Evolutionary conservation across 2,329 filamentous ascomycete genomes (phyloP).

Genomic region (Beauveria bassiana): DNA sequence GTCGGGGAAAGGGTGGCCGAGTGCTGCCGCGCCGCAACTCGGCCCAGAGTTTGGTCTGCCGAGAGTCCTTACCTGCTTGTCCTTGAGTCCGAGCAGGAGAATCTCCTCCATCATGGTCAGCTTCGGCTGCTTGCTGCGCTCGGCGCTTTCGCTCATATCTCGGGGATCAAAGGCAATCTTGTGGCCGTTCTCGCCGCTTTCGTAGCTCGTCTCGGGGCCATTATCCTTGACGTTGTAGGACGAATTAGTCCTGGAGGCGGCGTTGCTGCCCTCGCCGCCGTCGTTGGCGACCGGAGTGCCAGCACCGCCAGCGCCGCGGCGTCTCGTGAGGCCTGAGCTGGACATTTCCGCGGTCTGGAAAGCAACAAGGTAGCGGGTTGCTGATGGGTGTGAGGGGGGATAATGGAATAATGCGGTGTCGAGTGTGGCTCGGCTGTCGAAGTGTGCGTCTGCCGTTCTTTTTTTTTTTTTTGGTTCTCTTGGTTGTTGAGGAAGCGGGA

Average conservation of each 20-base stretch:
- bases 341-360: conserved; percentile 21
- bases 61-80: conserved; percentile 73
- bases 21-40: too few species aligned
- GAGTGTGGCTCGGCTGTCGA: neutral
- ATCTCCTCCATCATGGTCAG: conserved; percentile 98
- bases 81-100: conserved; percentile 87
- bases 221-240: conserved; percentile 45
- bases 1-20: neutral
- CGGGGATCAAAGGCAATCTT: conserved; percentile 97
- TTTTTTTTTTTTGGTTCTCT: neutral
- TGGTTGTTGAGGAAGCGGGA: conserved; percentile 2
- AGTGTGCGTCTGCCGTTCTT: neutral
- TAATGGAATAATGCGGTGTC: neutral
- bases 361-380: neutral
- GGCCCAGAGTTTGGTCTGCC: too few species aligned
- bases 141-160: conserved; percentile 93
- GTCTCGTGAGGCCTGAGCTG: conserved; percentile 51
- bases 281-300: conserved; percentile 44
- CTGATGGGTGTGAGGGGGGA: neutral
- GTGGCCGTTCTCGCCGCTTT: conserved; percentile 89
- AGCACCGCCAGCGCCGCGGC: conserved; percentile 59
- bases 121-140: conserved; percentile 96
- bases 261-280: conserved; percentile 49
- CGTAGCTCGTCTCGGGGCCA: conserved; percentile 74
- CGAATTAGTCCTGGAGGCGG: conserved; percentile 50